Percentiles rank a stretch among this genome's conserved stretches.
Conservation (phyloP, 2,329 filamentous ascomycete species). For the Paecilomyces sp. region DNA sequence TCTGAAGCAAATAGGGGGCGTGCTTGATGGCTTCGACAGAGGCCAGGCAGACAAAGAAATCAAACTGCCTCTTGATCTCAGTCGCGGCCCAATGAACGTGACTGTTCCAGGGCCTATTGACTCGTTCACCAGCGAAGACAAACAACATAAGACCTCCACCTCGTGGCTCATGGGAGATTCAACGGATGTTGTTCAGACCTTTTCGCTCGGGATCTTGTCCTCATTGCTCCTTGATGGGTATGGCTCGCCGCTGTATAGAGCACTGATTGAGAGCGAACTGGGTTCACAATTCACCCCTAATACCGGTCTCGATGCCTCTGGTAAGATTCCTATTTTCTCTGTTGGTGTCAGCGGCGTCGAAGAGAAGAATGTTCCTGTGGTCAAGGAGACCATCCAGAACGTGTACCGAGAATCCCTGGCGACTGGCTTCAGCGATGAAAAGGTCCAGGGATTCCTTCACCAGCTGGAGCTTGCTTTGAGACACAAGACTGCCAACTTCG, state of each 20-base stretch:
- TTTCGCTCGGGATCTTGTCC: conserved; percentile 74
- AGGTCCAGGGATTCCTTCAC: conserved; percentile 89
- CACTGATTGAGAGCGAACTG: conserved; percentile 79
- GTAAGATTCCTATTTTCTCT: conserved; percentile 74
- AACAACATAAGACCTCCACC: conserved; percentile 87
- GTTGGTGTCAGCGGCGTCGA: conserved; percentile 87
- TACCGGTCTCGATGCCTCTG: conserved; percentile 78
- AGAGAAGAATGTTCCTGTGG: conserved; percentile 66
- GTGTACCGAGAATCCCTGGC: conserved; percentile 63
- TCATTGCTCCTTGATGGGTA: conserved; percentile 88
- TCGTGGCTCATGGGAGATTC: conserved; percentile 88
- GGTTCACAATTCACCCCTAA: conserved; percentile 94
- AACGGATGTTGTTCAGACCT: conserved; percentile 76
- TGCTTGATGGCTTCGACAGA: conserved; percentile 65
- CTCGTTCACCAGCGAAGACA: conserved; percentile 74
- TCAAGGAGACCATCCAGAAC: conserved; percentile 66
- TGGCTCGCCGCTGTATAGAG: conserved; percentile 84
- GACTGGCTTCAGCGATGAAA: conserved; percentile 78
- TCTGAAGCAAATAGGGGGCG: conserved; percentile 67
- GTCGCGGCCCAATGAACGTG: conserved; percentile 58
- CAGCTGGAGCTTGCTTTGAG: conserved; percentile 89
- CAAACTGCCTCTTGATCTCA: conserved; percentile 67
- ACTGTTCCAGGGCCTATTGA: conserved; percentile 76
- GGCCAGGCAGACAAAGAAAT: conserved; percentile 64
- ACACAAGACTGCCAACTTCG: conserved; percentile 94